Evolutionary conservation across 2,329 filamentous ascomycete species (phyloP).

Genomic region (Talaromyces albobiverticillius): DNA sequence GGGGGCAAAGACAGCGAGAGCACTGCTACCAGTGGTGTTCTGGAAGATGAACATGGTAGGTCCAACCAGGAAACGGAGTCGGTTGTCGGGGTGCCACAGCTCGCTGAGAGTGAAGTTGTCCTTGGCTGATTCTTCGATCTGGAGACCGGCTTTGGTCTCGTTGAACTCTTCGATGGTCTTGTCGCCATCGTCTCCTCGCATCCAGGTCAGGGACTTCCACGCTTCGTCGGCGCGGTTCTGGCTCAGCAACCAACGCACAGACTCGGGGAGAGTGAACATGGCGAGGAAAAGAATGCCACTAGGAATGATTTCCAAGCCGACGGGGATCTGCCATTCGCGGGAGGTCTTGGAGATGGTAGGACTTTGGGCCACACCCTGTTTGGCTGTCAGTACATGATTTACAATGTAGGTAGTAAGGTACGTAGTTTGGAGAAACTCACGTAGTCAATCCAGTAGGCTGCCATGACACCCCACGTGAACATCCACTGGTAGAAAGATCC

Average conservation of each 20-base stretch:
- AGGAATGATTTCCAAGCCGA: constrained; percentile 1
- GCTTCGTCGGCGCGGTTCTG: constrained; percentile 8
- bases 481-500: constrained; percentile 51
- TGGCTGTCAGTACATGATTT: constrained; percentile 26
- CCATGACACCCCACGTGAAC: constrained; percentile 46
- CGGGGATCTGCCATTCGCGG: constrained; percentile 13
- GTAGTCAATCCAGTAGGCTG: constrained; percentile 51
- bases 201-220: constrained; percentile 42
- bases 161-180: constrained; percentile 44
- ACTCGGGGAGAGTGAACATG: constrained; percentile 9
- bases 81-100: constrained; percentile 44
- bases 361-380: constrained; percentile 44
- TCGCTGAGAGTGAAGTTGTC: constrained; percentile 42
- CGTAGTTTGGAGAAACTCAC: constrained; percentile 22
- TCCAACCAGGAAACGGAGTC: constrained; percentile 39
- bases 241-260: constrained; percentile 8
- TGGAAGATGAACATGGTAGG: constrained; percentile 48
- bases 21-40: constrained; percentile 50
- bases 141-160: constrained; percentile 47
- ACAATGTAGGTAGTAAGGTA: constrained; percentile 16
- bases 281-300: constrained; percentile 1
- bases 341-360: constrained; percentile 33
- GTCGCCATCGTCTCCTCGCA: constrained; percentile 41
- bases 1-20: constrained; percentile 50
- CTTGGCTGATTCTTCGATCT: constrained; percentile 40